Evolutionary conservation across 306 rosid genomes (phyloP), one percentile per base, ranked within the genome.

Genomic region (Aeschynomene evenia): DNA sequence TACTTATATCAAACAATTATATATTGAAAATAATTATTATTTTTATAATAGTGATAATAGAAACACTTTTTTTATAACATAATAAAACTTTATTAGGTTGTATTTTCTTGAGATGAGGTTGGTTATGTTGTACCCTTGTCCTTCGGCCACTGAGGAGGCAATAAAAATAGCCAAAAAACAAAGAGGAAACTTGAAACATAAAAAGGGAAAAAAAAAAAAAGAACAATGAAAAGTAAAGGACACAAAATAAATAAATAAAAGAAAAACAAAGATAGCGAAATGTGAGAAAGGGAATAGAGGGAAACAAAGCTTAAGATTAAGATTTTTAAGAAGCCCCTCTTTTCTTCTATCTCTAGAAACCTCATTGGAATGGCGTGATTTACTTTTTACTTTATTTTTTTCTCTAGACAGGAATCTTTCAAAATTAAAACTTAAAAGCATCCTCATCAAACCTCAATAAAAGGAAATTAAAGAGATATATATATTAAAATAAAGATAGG

Each of bases 321-420:
- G n/a, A n/a, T n/a, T n/a, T n/a, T n/a, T n/a, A n/a, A n/a, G 45
- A 21, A 36, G 24, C 2, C 13, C 10, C 10, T 2, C 5, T 53
- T 24, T 22, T 10, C 43, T 56, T 43, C 49, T 48, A 66, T 31
- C 57, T 53, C 55, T 23, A 10, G 9, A 54, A 69, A 43, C 61
- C 77, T 67, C 68, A 57, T 19, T 78, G 83, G 77, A 81, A 80
- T 75, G 93, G 84, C 85, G 84, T 83, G 94, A 77, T 83, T 80
- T 68, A 78, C 81, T 83, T 85, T n/a, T 85, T 73, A 57, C 85
- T 83, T n/a, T n/a, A n/a, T n/a, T n/a, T n/a, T 75, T 82, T 55
- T 79, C 70, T 45, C 86, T 67, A 70, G 79, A 87, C 82, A 77
- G 79, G 94, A 85, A 85, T 85, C 87, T 83, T 83, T 83, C 84